Evolutionary conservation across 2,329 filamentous ascomycete genomes (phyloP), one percentile per base, ranked within the genome.

Genomic region (Colletotrichum godetiae): DNA sequence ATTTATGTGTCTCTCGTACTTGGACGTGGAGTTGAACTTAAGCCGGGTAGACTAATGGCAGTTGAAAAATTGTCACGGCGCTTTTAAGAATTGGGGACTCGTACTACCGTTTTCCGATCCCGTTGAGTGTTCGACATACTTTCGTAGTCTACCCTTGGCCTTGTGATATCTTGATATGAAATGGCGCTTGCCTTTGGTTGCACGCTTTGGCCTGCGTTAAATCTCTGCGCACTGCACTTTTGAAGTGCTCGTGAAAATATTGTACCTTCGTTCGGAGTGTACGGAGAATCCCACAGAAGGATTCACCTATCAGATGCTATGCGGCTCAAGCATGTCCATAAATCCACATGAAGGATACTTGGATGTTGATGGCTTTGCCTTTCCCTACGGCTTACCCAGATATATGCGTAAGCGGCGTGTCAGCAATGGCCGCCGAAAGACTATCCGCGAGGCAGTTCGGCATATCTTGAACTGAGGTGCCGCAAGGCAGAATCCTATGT

Each of bases 41-140:
- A 85, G 79, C 86, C 85, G 88, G 89, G 89, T 81, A 91, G 86
- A 91, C 81, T 74, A 86, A 87, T 82, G 80, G 78, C 78, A 49
- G 79, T 76, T 76, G 31, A 49, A 57, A 42, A 52, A 62, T 46
- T 78, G 79, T 82, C 79, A 79, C 86, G 89, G 87, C 84, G 88
- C 88, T 90, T 90, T 82, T 83, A 90, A 91, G 89, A 91, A 91
- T 90, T 90, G 88, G 86, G 83, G 86, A 88, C 84, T 88, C 86
- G 86, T 84, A 81, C 79, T 77, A 71, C 83, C 82, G 84, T 89
- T 88, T 84, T 85, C 85, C 88, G 87, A 86, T 91, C 88, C 89
- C 89, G 89, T 91, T 90, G 88, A 89, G 88, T 86, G 86, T 82
- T 86, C 88, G 86, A 90, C 88, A 90, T 88, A 67, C 52, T 73